phyloP scores from a whole-genome alignment of 768 basidiomycete species.

The Suillus clintonianus region DNA sequence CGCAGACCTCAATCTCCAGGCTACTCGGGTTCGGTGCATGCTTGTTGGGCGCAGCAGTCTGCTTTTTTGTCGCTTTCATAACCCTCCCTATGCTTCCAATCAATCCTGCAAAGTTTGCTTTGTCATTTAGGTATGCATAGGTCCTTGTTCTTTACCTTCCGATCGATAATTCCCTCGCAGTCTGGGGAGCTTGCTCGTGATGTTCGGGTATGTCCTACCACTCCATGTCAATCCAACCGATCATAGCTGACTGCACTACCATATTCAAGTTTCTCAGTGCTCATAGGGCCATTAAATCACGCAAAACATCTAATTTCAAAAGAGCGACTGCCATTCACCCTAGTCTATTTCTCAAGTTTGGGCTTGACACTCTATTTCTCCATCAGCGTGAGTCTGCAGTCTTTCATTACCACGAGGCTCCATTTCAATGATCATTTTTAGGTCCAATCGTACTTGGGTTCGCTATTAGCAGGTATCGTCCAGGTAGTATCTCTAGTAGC shows the following conservation, averaged over 20 bases:
- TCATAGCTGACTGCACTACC: background rate
- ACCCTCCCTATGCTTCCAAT: slow-evolving; percentile 67
- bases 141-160: background rate
- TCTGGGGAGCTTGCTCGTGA: slow-evolving; percentile 88
- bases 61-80: slow-evolving; percentile 90
- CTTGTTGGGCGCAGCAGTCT: slow-evolving; percentile 86
- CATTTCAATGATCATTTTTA: slow-evolving; percentile 30
- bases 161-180: slow-evolving; percentile 38
- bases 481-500: slow-evolving; percentile 82
- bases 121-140: slow-evolving; percentile 70
- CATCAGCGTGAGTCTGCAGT: slow-evolving; percentile 64
- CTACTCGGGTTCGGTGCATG: slow-evolving; percentile 91
- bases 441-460: slow-evolving; percentile 85
- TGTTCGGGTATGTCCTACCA: slow-evolving; percentile 75
- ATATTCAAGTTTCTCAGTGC: slow-evolving; percentile 67
- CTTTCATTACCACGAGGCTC: slow-evolving; percentile 2
- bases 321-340: slow-evolving; percentile 83
- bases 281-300: slow-evolving; percentile 90
- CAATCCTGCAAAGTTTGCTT: slow-evolving; percentile 88
- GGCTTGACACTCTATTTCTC: slow-evolving; percentile 91
- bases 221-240: background rate
- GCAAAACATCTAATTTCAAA: slow-evolving; percentile 81
- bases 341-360: slow-evolving; percentile 81
- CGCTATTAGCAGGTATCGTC: slow-evolving; percentile 77
- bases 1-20: slow-evolving; percentile 38